These are phyloP conservation scores for Hordeum pubiflorum DNA, from an alignment of 202 grass and related monocot genomes.

Conservation along the genomic window DNA sequence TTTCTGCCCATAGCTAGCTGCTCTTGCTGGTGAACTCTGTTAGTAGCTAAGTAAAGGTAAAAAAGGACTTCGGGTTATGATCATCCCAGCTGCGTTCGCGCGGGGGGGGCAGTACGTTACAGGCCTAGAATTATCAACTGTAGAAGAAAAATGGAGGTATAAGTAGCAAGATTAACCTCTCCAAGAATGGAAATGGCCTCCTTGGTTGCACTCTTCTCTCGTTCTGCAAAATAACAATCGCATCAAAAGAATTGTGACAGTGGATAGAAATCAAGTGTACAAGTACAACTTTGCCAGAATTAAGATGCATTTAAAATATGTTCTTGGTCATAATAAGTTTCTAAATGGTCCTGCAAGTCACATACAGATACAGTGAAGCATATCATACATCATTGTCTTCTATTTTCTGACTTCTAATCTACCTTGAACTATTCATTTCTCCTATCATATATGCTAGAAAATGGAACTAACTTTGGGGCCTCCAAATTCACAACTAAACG, in stretches of 20 bases:
- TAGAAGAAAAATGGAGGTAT: constrained; percentile 30
- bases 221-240: constrained; percentile 42
- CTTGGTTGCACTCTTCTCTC: constrained; percentile 95
- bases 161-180: constrained; percentile 38
- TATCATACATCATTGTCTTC: background rate
- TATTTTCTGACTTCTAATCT: background rate
- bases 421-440: background rate
- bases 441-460: background rate
- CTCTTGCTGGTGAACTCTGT: too few species aligned
- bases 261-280: background rate
- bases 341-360: background rate
- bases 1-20: too few species aligned
- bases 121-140: background rate
- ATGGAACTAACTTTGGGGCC: background rate
- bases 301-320: background rate
- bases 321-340: background rate
- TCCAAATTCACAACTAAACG: background rate
- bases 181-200: constrained; percentile 84
- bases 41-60: too few species aligned
- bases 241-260: constrained; percentile 12
- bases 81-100: too few species aligned
- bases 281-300: background rate
- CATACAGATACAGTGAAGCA: background rate
- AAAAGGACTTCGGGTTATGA: too few species aligned
- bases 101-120: background rate